These are phyloP conservation scores for Leccinum angustisporum DNA, from an alignment of 1,284 basidiomycete species.

Conservation along the genomic window DNA sequence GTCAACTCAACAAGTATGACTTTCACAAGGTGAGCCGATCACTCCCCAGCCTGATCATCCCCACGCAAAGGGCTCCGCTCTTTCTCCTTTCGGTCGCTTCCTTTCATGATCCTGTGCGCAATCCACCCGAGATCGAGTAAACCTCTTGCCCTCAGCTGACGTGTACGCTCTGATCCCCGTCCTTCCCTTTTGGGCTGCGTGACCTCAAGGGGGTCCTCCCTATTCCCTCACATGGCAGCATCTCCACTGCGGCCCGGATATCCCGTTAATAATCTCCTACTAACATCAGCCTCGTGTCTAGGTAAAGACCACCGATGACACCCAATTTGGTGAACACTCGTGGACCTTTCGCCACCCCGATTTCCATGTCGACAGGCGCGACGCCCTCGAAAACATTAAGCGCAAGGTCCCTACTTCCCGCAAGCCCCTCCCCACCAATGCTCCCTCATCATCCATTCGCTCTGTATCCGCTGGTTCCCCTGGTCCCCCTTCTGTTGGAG, in stretches of 20 bases:
- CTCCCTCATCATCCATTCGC: constrained; percentile 37
- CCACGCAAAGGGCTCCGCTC: not conserved
- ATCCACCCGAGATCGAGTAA: constrained; percentile 16
- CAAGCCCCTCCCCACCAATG: constrained; percentile 40
- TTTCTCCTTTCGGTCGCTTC: constrained; percentile 7
- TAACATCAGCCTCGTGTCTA: constrained; percentile 20
- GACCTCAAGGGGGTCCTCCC: constrained; percentile 15
- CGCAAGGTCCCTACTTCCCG: constrained; percentile 83
- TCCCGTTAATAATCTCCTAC: constrained; percentile 1
- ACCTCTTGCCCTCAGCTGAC: constrained; percentile 8
- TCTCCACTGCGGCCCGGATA: constrained; percentile 2
- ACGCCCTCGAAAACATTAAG: constrained; percentile 91
- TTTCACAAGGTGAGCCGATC: constrained; percentile 81
- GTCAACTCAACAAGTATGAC: constrained; percentile 98
- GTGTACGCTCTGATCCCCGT: constrained; percentile 11
- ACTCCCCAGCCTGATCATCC: not conserved
- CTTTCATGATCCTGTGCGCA: constrained; percentile 11
- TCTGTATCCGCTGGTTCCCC: constrained; percentile 31
- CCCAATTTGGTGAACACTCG: constrained; percentile 77
- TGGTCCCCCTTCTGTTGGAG: constrained; percentile 17
- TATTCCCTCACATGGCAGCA: not conserved
- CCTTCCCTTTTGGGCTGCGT: constrained; percentile 7
- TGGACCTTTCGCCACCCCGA: constrained; percentile 98
- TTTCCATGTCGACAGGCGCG: constrained; percentile 84
- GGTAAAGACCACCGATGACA: constrained; percentile 81